Conservation (phyloP, 2,329 filamentous ascomycete species). For the Fusarium bactridioides region DNA sequence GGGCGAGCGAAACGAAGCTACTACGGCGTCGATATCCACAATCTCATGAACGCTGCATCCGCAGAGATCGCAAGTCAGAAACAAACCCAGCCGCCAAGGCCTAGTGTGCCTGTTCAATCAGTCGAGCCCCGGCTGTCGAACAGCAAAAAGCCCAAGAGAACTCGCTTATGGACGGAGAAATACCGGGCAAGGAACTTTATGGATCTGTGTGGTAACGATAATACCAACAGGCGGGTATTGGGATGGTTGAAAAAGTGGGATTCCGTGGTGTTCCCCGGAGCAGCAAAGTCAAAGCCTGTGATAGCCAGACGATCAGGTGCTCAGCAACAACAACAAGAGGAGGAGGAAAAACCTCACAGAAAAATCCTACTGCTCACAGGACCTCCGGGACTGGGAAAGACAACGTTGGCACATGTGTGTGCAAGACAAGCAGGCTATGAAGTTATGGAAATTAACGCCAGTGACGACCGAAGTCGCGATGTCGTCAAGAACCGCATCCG, state of each 20-base stretch:
- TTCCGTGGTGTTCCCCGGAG: conserved; percentile 85
- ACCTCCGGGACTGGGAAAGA: conserved; percentile 93
- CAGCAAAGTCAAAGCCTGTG: conserved; percentile 65
- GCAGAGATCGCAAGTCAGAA: conserved; percentile 60
- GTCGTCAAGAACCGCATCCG: conserved; percentile 92
- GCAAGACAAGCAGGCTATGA: conserved; percentile 96
- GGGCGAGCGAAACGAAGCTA: conserved; percentile 78
- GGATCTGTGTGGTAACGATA: conserved; percentile 92
- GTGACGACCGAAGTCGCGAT: conserved; percentile 88
- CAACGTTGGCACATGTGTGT: conserved; percentile 94
- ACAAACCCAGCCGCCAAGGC: conserved; percentile 33
- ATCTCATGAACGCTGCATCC: conserved; percentile 75
- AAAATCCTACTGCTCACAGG: conserved; percentile 93
- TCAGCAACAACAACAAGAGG: conserved; percentile 54
- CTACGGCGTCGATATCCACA: conserved; percentile 92
- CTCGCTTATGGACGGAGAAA: conserved; percentile 93
- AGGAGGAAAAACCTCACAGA: conserved; percentile 79
- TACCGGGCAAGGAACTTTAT: conserved; percentile 92
- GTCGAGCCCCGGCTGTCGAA: conserved; percentile 48
- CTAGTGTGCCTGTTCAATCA: conserved; percentile 51
- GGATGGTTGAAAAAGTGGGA: conserved; percentile 97
- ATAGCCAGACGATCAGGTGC: conserved; percentile 52
- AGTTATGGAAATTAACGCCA: conserved; percentile 96
- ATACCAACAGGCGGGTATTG: conserved; percentile 88
- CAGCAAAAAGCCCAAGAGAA: conserved; percentile 55